These are phyloP conservation scores for Pythium monospermum DNA, from an alignment of 352 stramenopile species.

Conservation along the genomic window DNA sequence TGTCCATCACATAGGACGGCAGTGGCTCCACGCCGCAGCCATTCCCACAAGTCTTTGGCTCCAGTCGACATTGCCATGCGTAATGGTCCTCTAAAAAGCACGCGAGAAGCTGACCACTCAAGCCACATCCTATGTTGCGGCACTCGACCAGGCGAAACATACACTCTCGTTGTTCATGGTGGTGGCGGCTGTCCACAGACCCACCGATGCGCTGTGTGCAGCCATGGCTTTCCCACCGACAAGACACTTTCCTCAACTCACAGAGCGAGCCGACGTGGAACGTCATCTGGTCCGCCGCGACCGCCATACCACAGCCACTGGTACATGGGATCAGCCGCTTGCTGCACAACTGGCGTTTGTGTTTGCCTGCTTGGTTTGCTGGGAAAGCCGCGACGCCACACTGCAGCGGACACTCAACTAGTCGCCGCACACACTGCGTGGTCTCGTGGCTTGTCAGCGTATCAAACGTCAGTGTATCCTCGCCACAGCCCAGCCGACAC, in stretches of 20 bases:
- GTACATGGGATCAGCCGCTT: conserved; percentile 51
- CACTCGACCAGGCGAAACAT: conserved; percentile 45
- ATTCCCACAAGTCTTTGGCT: conserved; percentile 38
- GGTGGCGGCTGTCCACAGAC: conserved; percentile 26
- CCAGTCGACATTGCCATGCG: conserved; percentile 56
- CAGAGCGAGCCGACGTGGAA: conserved; percentile 59
- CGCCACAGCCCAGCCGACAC: conserved; percentile 50
- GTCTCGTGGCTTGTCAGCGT: conserved; percentile 46
- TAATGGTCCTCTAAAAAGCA: conserved; percentile 60
- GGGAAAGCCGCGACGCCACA: conserved; percentile 36
- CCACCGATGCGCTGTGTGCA: conserved; percentile 42
- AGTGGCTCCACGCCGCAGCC: conserved; percentile 15
- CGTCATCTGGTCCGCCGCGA: conserved; percentile 48
- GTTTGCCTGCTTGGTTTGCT: conserved; percentile 32
- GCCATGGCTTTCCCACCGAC: conserved; percentile 46
- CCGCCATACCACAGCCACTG: conserved; percentile 36
- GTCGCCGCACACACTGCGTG: conserved; percentile 37
- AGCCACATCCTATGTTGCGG: conserved; percentile 33
- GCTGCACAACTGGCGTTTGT: conserved; percentile 36
- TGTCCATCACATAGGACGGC: conserved; percentile 34
- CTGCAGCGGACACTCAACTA: conserved; percentile 30
- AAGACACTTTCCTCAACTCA: conserved; percentile 34
- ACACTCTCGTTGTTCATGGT: conserved; percentile 62
- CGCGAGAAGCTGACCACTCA: conserved; percentile 33
- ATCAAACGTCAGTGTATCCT: conserved; percentile 34